These are phyloP conservation scores for Lactuca saligna DNA, from an alignment of 129 eudicot species.

Conservation along the genomic window DNA sequence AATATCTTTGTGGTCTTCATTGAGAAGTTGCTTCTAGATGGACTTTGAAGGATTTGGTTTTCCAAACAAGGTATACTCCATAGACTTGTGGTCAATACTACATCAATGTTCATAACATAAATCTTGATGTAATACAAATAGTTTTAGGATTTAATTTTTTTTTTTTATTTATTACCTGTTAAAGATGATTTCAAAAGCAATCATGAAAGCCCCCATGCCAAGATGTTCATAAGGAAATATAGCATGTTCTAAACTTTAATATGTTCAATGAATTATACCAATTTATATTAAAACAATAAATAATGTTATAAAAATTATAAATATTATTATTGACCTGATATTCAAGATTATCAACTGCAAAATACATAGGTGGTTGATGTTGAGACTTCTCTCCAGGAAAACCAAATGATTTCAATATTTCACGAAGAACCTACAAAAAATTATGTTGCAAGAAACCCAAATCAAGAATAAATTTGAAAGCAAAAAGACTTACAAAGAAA, in stretches of 20 bases:
- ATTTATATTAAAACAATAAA: not conserved
- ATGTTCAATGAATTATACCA: too few species aligned
- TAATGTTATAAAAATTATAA: slow-evolving; percentile 5
- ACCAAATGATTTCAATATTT: slow-evolving; percentile 63
- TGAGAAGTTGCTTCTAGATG: slow-evolving; percentile 39
- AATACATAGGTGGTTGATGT: slow-evolving; percentile 58
- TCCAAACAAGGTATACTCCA: slow-evolving; percentile 51
- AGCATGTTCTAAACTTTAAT: slow-evolving; percentile 37
- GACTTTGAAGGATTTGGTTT: slow-evolving; percentile 56
- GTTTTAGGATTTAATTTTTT: not conserved
- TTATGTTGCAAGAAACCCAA: slow-evolving; percentile 6
- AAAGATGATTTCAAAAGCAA: slow-evolving; percentile 62
- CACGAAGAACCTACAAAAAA: slow-evolving; percentile 57
- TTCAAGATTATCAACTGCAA: slow-evolving; percentile 76
- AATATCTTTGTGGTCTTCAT: slow-evolving; percentile 15
- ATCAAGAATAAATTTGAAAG: not conserved
- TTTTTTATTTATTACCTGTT: slow-evolving; percentile 39
- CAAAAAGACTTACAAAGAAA: not conserved
- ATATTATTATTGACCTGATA: slow-evolving; percentile 43
- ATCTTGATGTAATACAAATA: not conserved
- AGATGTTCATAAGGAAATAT: slow-evolving; percentile 66
- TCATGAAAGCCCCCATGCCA: slow-evolving; percentile 73
- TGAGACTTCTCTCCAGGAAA: slow-evolving; percentile 50
- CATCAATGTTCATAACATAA: not conserved
- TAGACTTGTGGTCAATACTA: slow-evolving; percentile 51